Percentiles rank a stretch among this genome's conserved stretches.
Evolutionary conservation across 169 alveolate species (phyloP).

Genomic region (Haemoproteus tartakovskyi): DNA sequence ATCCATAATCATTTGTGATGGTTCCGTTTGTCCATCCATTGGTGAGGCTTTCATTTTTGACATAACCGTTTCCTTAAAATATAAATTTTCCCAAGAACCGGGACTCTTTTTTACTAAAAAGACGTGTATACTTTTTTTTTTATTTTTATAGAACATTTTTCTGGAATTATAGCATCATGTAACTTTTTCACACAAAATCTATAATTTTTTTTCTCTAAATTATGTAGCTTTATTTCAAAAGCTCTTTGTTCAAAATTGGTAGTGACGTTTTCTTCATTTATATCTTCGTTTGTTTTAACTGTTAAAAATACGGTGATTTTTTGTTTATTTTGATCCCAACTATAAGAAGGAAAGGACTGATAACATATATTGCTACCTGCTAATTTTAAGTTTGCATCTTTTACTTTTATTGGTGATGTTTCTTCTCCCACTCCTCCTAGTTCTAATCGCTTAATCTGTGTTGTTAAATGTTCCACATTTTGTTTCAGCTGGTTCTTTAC

Average conservation of each 20-base stretch:
- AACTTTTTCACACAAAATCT: slow-evolving; percentile 63
- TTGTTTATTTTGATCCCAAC: slow-evolving; percentile 60
- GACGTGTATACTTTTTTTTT: slow-evolving; percentile 37
- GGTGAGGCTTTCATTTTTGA: slow-evolving; percentile 33
- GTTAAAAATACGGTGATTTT: slow-evolving; percentile 61
- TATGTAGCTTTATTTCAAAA: slow-evolving; percentile 52
- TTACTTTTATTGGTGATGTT: slow-evolving; percentile 49
- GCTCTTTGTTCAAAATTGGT: slow-evolving; percentile 46
- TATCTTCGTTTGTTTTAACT: slow-evolving; percentile 24
- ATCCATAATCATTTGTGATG: slow-evolving; percentile 72
- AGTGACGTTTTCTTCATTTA: slow-evolving; percentile 18
- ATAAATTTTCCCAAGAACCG: slow-evolving; percentile 57
- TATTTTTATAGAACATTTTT: slow-evolving; percentile 38
- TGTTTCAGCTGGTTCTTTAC: slow-evolving; percentile 33
- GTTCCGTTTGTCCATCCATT: slow-evolving; percentile 67
- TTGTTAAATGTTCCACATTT: slow-evolving; percentile 38
- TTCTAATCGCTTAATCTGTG: slow-evolving; percentile 26
- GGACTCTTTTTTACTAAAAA: slow-evolving; percentile 29
- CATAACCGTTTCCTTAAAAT: slow-evolving; percentile 56
- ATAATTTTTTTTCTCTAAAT: slow-evolving; percentile 52
- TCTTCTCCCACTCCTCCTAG: slow-evolving; percentile 13
- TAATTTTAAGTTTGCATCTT: neutral
- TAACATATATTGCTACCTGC: slow-evolving; percentile 13
- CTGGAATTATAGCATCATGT: slow-evolving; percentile 49
- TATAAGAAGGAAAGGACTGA: slow-evolving; percentile 53